Base-by-base conservation (phyloP, 768 basidiomycete species). In the Leccinum pellstonianum region DNA sequence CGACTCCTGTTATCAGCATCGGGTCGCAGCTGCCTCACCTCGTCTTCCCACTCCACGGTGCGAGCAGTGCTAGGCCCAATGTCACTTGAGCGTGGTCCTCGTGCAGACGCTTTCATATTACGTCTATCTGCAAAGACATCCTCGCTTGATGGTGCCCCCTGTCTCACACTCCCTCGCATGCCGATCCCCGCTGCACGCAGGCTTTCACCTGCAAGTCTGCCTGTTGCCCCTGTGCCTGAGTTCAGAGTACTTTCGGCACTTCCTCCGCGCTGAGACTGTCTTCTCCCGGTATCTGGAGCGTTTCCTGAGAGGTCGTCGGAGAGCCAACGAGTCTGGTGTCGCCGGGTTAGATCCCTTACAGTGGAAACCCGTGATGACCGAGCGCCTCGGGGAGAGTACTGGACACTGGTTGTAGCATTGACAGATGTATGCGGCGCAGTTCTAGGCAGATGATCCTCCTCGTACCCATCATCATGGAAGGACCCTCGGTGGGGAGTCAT, bases 121-220 rank as follows among this genome's bases (percentile, higher is more conserved):
- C 57, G 64, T 52, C 62, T 64, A 3, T 68, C 66, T 15, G 46
- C 64, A 53, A 81, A 81, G 5, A 76, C 72, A 55, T 80, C 76
- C 35, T 79, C 76, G 62, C 58, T 58, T 66, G 68, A 57, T 4
- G 59, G 37, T 71, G 69, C 56, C 59, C 68, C 57, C 60, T 69
- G 64, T 68, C 72, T 56, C 59, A 63, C 61, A 72, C 65, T 64
- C 25, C 63, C 68, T 51, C 72, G 70, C 73, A 69, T 79, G 31
- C 78, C 80, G 57, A 91, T 75, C 10, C 90, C 91, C 0, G 90
- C 88, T 0, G 89, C 87, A 52, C 86, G 79, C 59, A 92, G 67
- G 15, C 84, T 85, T 70, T 91, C 88, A 4, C 87, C 83, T 9
- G 89, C 70, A 14, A 92, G 71, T 58, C 88, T 73, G 11, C 83